Conservation (phyloP, 2,329 filamentous ascomycete genomes). For the Cercospora janseana region DNA sequence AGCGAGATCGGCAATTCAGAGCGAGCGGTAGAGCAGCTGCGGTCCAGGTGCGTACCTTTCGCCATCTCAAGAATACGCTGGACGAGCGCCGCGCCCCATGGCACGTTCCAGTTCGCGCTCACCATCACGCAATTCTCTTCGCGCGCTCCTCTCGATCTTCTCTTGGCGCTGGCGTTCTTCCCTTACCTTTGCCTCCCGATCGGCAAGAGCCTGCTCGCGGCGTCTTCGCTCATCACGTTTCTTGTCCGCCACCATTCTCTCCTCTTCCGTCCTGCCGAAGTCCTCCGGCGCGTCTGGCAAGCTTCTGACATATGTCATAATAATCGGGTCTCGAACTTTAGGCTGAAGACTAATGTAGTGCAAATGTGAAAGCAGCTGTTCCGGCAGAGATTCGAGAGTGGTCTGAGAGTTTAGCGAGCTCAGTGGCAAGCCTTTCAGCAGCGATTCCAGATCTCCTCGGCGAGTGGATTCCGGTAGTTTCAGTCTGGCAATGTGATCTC, state of each 20-base stretch:
- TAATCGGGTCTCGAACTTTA: slow-evolving; percentile 60
- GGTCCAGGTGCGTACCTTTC: too few relatives aligned
- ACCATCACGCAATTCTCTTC: slow-evolving; percentile 24
- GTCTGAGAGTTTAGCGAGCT: slow-evolving; percentile 61
- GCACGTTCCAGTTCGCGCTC: slow-evolving; percentile 26
- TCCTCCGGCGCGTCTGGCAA: slow-evolving; percentile 47
- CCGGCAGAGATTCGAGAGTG: slow-evolving; percentile 57
- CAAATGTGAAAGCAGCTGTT: slow-evolving; percentile 62
- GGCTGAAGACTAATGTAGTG: slow-evolving; percentile 67
- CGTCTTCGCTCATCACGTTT: slow-evolving; percentile 26
- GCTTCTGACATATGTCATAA: slow-evolving; percentile 65
- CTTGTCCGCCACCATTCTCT: slow-evolving; percentile 35
- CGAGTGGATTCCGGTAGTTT: slow-evolving; percentile 63
- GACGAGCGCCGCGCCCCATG: slow-evolving; percentile 10
- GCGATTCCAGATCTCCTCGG: slow-evolving; percentile 65
- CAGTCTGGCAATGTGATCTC: slow-evolving; percentile 67
- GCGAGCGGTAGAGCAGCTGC: too few relatives aligned
- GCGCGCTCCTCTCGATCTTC: slow-evolving; percentile 24
- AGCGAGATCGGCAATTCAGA: too few relatives aligned
- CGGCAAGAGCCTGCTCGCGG: slow-evolving; percentile 26
- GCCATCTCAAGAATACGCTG: not conserved
- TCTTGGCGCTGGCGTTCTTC: slow-evolving; percentile 22
- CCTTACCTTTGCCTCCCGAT: slow-evolving; percentile 28
- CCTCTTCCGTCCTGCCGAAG: slow-evolving; percentile 54
- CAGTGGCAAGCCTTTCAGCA: slow-evolving; percentile 63